Conservation (phyloP, 768 basidiomycete species). For the Leccinum subgranulosum region DNA sequence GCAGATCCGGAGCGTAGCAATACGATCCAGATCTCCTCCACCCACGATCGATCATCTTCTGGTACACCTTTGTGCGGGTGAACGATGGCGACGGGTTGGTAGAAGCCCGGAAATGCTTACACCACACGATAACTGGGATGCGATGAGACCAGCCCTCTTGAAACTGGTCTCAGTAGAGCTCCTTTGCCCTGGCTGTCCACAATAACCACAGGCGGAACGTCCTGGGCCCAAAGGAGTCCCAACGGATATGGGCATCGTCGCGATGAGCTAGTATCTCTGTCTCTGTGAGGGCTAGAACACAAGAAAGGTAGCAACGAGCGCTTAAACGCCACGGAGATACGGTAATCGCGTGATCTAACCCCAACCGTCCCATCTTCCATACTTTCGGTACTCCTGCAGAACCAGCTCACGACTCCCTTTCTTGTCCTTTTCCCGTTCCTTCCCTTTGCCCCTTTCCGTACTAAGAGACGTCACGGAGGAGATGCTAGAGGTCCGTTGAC, state of each 20-base stretch:
- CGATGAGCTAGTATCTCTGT: background rate
- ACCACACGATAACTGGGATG: conserved; percentile 51
- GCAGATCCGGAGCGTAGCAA: conserved; percentile 87
- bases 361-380: conserved; percentile 92
- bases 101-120: conserved; percentile 29
- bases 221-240: conserved; percentile 25
- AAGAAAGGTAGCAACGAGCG: background rate
- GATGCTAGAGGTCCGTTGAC: conserved; percentile 51
- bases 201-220: conserved; percentile 63
- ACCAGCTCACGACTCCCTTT: conserved; percentile 65
- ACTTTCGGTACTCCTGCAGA: conserved; percentile 74
- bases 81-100: background rate
- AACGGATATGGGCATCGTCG: conserved; percentile 26
- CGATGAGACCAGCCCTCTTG: conserved; percentile 47
- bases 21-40: conserved; percentile 83
- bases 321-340: background rate
- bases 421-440: conserved; percentile 50
- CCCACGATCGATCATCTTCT: conserved; percentile 78
- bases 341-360: conserved; percentile 30
- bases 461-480: conserved; percentile 46
- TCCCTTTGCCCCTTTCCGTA: conserved; percentile 52
- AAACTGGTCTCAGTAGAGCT: conserved; percentile 40
- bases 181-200: conserved; percentile 50
- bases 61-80: conserved; percentile 55
- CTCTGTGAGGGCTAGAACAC: background rate